Conservation (phyloP, 805 yeast species). For the Kregervanrija fluxuum region DNA sequence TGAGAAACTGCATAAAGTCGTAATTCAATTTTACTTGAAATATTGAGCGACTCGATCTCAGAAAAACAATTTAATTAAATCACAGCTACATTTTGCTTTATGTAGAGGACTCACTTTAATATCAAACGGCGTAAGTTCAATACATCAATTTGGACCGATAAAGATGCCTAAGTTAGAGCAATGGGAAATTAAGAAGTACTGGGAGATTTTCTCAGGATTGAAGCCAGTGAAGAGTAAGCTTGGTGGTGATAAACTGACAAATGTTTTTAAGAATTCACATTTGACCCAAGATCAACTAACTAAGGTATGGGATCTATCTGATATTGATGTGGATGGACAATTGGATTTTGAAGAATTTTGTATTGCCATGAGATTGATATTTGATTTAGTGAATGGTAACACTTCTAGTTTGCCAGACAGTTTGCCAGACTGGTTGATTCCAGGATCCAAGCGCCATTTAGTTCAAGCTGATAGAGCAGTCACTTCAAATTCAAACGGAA, state of each 20-base stretch:
- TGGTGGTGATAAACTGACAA: slow-evolving; percentile 76
- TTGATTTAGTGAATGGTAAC: slow-evolving; percentile 78
- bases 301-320: slow-evolving; percentile 85
- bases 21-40: no score
- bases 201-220: slow-evolving; percentile 94
- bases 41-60: no score
- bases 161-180: slow-evolving; percentile 68
- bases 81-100: no score
- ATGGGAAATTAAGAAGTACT: slow-evolving; percentile 94
- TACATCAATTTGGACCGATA: not conserved
- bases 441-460: slow-evolving; percentile 79
- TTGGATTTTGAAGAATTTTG: slow-evolving; percentile 97
- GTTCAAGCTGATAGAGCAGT: slow-evolving; percentile 78
- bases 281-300: slow-evolving; percentile 71
- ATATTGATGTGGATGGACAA: slow-evolving; percentile 85
- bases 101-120: no score
- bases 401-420: slow-evolving; percentile 51
- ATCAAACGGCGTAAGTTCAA: no score
- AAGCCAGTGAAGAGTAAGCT: slow-evolving; percentile 74
- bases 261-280: slow-evolving; percentile 84
- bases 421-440: slow-evolving; percentile 89
- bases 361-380: slow-evolving; percentile 91
- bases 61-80: no score
- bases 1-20: no score
- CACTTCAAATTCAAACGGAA: slow-evolving; percentile 18